Evolutionary conservation across 2,329 filamentous ascomycete species (phyloP), one percentile per base, ranked within the genome.

Genomic region (Hypomyces perniciosus): DNA sequence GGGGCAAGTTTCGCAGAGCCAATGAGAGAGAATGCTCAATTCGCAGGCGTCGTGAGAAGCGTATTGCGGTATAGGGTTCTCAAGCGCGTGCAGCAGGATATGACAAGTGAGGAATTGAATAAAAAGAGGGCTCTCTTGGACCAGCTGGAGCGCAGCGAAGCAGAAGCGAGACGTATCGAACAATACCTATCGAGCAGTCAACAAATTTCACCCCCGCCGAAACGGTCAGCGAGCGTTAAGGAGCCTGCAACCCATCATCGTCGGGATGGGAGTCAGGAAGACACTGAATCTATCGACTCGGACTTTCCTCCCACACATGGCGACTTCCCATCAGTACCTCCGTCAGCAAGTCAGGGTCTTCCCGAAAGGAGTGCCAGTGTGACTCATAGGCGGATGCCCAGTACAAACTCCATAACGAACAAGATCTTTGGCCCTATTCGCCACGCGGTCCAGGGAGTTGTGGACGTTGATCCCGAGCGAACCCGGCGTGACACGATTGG

Each of bases 1-100:
- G 91, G 91, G 20, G 91, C 92, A 33, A 93, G 84, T 58, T 99
- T 99, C 64, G 90, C 95, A 0, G 95, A 99, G 64, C 93, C 93
- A 1, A 96, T 99, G 90, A 83, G 95, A 50, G 93, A 99, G 71
- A 95, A 90, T 62, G 91, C 93, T 9, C 93, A 99, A 64, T 99
- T 99, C 66, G 93, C 93, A 1, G 89, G 93, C 8, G 90, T 99
- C 1, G 93, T 99, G 4, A 83, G 91, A 39, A 88, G 77, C 57
- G 92, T 99, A 33, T 74, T 99, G 49, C 83, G 88, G 57, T 99
- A 96, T 66, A 79, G 93, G 12, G 86, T 97, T 3, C 73, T 96
- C 55, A 99, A 99, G 73, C 81, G 93, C 43, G 89, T 99, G 48
- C 93, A 99, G 65, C 90, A 97, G 67, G 93, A 99, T 65, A 92